Conservation (phyloP, 495 filamentous ascomycete species). For the Thermothielavioides terrestris region DNA sequence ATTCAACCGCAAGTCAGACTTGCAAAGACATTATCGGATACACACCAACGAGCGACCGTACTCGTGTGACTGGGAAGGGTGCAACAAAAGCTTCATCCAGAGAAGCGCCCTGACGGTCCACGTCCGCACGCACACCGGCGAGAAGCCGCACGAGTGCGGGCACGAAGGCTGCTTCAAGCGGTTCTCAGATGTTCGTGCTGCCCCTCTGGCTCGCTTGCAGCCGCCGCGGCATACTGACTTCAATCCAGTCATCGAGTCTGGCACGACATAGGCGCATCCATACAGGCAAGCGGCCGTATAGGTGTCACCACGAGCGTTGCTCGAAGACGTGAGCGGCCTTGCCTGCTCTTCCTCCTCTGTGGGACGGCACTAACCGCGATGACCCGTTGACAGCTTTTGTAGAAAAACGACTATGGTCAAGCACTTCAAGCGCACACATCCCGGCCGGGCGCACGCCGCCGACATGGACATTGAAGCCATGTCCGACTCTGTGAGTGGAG, state of each 20-base stretch:
- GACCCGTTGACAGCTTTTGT: conserved; percentile 55
- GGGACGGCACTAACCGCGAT: conserved; percentile 18
- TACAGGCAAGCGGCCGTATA: conserved; percentile 77
- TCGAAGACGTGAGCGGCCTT: conserved; percentile 56
- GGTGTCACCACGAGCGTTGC: conserved; percentile 69
- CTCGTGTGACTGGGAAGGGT: conserved; percentile 57
- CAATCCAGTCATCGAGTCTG: conserved; percentile 68
- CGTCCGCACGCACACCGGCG: conserved; percentile 77
- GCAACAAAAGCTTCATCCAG: conserved; percentile 86
- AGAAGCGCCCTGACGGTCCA: conserved; percentile 82
- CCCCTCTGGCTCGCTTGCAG: neutral
- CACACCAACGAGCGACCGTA: conserved; percentile 87
- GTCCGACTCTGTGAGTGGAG: conserved; percentile 47
- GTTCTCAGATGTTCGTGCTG: conserved; percentile 72
- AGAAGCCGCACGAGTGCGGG: conserved; percentile 81
- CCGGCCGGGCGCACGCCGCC: conserved; percentile 47
- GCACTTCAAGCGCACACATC: conserved; percentile 64
- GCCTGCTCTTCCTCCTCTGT: neutral
- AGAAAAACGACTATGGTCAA: conserved; percentile 84
- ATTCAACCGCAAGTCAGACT: conserved; percentile 89
- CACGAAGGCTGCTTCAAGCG: conserved; percentile 72
- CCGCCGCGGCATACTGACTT: conserved; percentile 29
- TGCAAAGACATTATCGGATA: conserved; percentile 80
- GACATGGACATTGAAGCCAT: conserved; percentile 44
- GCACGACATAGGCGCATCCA: conserved; percentile 82